A percentile compares a stretch with the other conserved stretches of the same genome.
phyloP scores from a whole-genome alignment of 495 filamentous ascomycete species.

The Aspergillus ostianus region DNA sequence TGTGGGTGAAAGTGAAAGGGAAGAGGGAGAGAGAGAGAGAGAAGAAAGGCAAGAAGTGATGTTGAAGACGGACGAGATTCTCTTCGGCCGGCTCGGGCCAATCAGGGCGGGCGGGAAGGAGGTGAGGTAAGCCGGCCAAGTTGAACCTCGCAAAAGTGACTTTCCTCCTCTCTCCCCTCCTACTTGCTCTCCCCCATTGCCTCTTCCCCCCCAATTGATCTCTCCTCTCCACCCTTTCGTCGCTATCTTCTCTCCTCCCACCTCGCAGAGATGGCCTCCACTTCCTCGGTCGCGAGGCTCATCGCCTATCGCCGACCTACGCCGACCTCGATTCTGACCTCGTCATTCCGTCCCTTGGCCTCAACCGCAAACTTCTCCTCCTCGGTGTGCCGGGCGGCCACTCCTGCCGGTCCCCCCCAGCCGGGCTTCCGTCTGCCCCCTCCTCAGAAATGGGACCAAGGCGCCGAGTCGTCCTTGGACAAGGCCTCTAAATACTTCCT shows the following conservation, averaged over 20 bases:
- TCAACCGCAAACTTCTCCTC: constrained; percentile 62
- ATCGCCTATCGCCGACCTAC: constrained; percentile 46
- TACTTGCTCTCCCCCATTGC: constrained; percentile 10
- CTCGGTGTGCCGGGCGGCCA: constrained; percentile 60
- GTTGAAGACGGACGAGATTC: constrained; percentile 13
- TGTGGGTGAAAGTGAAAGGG: constrained; percentile 11
- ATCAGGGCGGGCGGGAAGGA: constrained; percentile 43
- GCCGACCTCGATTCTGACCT: constrained; percentile 21
- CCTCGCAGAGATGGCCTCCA: constrained; percentile 49
- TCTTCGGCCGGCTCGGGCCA: constrained; percentile 35
- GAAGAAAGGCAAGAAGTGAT: constrained; percentile 16
- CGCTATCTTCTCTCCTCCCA: constrained; percentile 15
- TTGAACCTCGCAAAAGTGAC: background rate
- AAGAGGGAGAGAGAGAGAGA: constrained; percentile 20
- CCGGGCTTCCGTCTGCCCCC: constrained; percentile 71
- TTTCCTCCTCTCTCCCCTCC: constrained; percentile 16
- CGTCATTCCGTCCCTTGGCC: constrained; percentile 40
- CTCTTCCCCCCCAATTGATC: constrained; percentile 18
- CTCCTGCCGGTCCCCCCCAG: constrained; percentile 72
- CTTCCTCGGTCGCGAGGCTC: constrained; percentile 50
- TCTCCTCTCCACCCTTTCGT: constrained; percentile 22
- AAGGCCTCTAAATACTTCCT: constrained; percentile 91
- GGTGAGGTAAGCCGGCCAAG: constrained; percentile 45
- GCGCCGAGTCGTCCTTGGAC: constrained; percentile 68
- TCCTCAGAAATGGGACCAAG: constrained; percentile 68